phyloP scores from a whole-genome alignment of 371 early-diverging fungal genomes.

The Actinomucor elegans region DNA sequence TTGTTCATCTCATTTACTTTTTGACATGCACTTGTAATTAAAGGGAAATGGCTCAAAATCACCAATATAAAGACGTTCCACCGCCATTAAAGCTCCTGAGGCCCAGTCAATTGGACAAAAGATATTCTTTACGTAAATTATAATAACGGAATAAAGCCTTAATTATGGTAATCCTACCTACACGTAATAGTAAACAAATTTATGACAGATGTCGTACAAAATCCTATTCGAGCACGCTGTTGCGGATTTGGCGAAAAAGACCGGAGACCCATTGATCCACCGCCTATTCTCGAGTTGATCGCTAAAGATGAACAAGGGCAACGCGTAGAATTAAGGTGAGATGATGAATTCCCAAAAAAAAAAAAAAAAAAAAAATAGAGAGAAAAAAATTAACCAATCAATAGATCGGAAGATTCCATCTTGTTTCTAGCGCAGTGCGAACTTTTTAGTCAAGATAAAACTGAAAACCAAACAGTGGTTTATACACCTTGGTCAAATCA shows the following conservation, averaged over 20 bases:
- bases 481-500: slow-evolving; percentile 16
- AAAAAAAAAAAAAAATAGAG: not conserved
- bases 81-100: slow-evolving; percentile 8
- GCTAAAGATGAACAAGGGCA: slow-evolving; percentile 20
- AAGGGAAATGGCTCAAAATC: not conserved
- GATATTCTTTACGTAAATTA: slow-evolving; percentile 9
- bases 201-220: slow-evolving; percentile 38
- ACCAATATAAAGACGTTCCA: slow-evolving; percentile 6
- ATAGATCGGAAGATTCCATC: slow-evolving; percentile 24
- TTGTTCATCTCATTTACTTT: not conserved
- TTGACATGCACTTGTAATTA: not conserved
- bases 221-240: slow-evolving; percentile 66
- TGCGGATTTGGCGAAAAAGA: slow-evolving; percentile 47
- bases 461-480: slow-evolving; percentile 14
- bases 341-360: not conserved
- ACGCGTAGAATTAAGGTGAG: slow-evolving; percentile 8
- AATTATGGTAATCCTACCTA: not conserved
- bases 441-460: slow-evolving; percentile 18
- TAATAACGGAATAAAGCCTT: not conserved
- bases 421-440: slow-evolving; percentile 28
- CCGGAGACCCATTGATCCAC: slow-evolving; percentile 33
- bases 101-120: slow-evolving; percentile 6
- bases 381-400: no score
- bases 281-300: slow-evolving; percentile 36
- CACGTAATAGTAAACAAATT: not conserved